Evolutionary conservation across 1,139 yeast genomes (phyloP), one percentile per base, ranked within the genome.

Genomic region (Debaryomyces coudertii): DNA sequence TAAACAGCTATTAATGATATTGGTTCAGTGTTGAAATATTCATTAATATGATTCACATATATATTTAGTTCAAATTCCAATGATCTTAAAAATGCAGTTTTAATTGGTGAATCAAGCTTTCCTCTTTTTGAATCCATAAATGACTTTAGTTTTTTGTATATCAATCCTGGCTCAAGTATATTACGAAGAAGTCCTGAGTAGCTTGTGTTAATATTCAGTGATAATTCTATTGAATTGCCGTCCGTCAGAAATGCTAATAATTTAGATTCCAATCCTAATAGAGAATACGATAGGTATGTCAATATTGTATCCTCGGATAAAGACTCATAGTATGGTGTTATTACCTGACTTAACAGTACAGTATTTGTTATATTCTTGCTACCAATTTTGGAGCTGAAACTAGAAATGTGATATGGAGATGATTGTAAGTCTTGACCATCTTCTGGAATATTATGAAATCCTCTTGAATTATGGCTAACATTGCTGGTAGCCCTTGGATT

Each of bases 181-280:
- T 74, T 68, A 46, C 78, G 80, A 29, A 89, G 62, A 22, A 85
- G 55, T 0, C 84, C 82, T 34, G 86, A 73, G 31, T 80, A 70
- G 18, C 92, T 81, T 50, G 77, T 78, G 20, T 83, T 79, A 9
- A 88, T 63, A 30, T 71, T 66, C 0, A 66, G 53, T 0, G 95
- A 90, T 8, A 88, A 61, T 35, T 64, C 66, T 6, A 69, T 54
- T 11, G 69, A 61, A 16, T 55, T 55, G 23, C 58, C 56, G 6
- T 69, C 65, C 5, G 63, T 63, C 5, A 56, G 57, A 63, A 86
- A 78, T 1, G 80, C 74, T 43, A 90, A 78, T 36, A 82, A 56
- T 35, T 76, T 77, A 1, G 96, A 83, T 39, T 87, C 86, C 6
- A 88, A 76, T 0, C 96, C 97, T 20, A 85, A 74, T 27, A 92